Base-by-base conservation (phyloP, 768 basidiomycete genomes). In the Mycena belliarum region DNA sequence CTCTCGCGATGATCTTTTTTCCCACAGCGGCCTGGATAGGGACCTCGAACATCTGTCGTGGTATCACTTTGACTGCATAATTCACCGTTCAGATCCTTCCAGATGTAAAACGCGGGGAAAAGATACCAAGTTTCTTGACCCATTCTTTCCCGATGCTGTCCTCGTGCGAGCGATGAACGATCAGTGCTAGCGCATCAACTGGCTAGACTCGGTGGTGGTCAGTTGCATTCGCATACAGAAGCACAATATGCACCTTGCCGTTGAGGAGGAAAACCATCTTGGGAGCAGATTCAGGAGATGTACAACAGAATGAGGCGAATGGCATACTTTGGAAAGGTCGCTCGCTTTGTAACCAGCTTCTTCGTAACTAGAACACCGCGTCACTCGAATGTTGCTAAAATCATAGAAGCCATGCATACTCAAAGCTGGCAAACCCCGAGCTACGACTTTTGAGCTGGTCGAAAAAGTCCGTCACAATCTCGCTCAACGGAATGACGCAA, bases 381-480 rank as follows among this genome's bases (percentile, higher is more conserved):
- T 18, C 21, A 29, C 41, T 2, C 20, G 25, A 23, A 28, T 32
- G 42, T 4, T 12, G 23, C 9, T 2, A 2, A 1, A 20, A 23
- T 24, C 51, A 15, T 12, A 50, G 35, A 49, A 20, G 52, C 79
- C 23, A 16, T 25, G 24, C 88, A 65, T 60, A 94, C 91, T 95
- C 93, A 69, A 95, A 95, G 68, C 90, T 93, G 18, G 92, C 92
- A 69, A 90, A 95, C 10, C 93, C 95, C 12, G 89, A 94, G 67
- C 90, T 92, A 50, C 93, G 83, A 67, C 93, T 89, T 74, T 99
- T 99, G 52, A 99, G 81, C 67, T 91, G 86, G 70, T 95, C 91
- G 70, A 97, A 98, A 71, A 99, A 98, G 72, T 94, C 86, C 2
- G 91, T 93, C 3, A 98, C 93, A 53, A 98, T 91, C 72, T 96